Evolutionary conservation across 2,329 filamentous ascomycete species (phyloP), one percentile per base, ranked within the genome.

Genomic region (Davidsoniella australis): DNA sequence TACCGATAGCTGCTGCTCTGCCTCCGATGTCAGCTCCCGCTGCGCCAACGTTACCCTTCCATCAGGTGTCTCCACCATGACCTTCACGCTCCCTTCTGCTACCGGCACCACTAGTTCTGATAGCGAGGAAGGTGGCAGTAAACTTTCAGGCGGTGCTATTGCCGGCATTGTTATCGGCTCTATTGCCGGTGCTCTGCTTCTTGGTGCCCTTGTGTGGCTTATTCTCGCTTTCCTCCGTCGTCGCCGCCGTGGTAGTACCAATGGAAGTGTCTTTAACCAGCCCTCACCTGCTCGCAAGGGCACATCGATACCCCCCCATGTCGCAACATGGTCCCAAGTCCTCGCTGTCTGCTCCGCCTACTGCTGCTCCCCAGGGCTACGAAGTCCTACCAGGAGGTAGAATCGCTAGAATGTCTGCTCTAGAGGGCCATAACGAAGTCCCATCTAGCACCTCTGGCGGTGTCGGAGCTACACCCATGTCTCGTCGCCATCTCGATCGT

Each of bases 1-100:
- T 8, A 96, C 89, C 46, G 89, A 96, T 62, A 93, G 88, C 3
- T 98, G 91, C 68, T 98, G 91, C 64, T 81, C 87, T 59, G 86
- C 78, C 58, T 79, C 88, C 4, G 72, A 86, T 54, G 80, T 82
- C n/a, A 75, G 85, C 52, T 66, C 67, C 23, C 75, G 79, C 55
- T 98, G 91, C 62, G 66, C 75, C 45, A 75, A 76, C 46, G 83
- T 98, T n/a, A 69, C 74, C 23, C 68, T 98, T 5, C 91, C 91
- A 0, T 76, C 77, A 1, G 81, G 87, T 44, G 77, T 78, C 12
- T 74, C 82, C 9, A 79, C 79, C 8, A 75, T 88, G 54, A 72
- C 72, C 5, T 75, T 82, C 51, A 64, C 68, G 5, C 63, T 66
- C 3, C 63, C 69, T 14, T 69, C 68, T 1, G 59, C 68, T 6